These are phyloP conservation scores for Phytopythium kandeliae DNA, from an alignment of 352 stramenopile species.

Conservation along the genomic window DNA sequence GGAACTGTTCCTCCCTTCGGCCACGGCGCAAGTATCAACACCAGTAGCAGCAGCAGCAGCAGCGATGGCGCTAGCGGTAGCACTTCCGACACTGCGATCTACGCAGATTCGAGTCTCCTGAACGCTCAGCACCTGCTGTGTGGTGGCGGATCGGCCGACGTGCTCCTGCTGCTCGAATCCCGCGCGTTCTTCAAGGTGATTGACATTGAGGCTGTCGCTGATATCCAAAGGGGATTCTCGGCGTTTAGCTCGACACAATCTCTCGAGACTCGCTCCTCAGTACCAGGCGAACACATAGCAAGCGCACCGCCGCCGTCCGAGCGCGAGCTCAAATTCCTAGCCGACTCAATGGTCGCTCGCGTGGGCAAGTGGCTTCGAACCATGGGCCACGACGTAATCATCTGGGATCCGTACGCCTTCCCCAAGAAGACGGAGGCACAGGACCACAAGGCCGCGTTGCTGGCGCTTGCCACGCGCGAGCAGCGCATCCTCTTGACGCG, in stretches of 20 bases:
- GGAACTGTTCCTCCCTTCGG: slow-evolving; percentile 62
- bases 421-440: slow-evolving; percentile 20
- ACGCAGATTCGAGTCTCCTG: slow-evolving; percentile 29
- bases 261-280: background rate
- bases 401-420: slow-evolving; percentile 43
- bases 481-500: slow-evolving; percentile 72
- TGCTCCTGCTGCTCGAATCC: slow-evolving; percentile 33
- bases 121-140: slow-evolving; percentile 32
- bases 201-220: slow-evolving; percentile 18
- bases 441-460: slow-evolving; percentile 39
- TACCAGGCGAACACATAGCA: background rate
- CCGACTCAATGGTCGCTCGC: slow-evolving; percentile 68
- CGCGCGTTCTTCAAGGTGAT: slow-evolving; percentile 39
- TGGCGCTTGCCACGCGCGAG: slow-evolving; percentile 44
- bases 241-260: slow-evolving; percentile 8
- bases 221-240: slow-evolving; percentile 29
- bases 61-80: too few relatives aligned
- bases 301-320: background rate
- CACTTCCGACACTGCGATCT: slow-evolving; percentile 21
- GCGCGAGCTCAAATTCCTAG: slow-evolving; percentile 56
- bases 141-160: slow-evolving; percentile 39
- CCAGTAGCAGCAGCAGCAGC: background rate
- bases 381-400: slow-evolving; percentile 68
- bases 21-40: slow-evolving; percentile 13
- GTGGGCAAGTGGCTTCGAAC: slow-evolving; percentile 75